Conservation (phyloP, 345 rosid species). For the Pugionium cornutum region DNA sequence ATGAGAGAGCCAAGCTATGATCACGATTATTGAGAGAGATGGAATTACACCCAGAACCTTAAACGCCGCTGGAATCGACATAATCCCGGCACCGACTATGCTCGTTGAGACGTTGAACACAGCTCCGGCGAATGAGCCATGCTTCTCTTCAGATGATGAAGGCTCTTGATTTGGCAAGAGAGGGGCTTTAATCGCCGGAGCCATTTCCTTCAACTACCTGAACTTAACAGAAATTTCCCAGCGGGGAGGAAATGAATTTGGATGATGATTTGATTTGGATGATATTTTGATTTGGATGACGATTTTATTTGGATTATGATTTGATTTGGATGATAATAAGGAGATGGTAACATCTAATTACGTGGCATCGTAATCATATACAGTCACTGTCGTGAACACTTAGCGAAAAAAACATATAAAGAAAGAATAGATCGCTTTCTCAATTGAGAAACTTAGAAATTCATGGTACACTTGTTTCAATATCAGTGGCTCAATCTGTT, state of each 20-base stretch:
- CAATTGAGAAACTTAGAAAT: too few relatives aligned
- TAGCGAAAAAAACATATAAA: too few relatives aligned
- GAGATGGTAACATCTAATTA: background rate
- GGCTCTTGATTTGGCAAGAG: slow-evolving; percentile 51
- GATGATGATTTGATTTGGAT: background rate
- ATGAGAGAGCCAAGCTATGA: slow-evolving; percentile 67
- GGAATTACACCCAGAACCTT: slow-evolving; percentile 82
- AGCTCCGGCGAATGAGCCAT: slow-evolving; percentile 65
- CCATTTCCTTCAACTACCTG: slow-evolving; percentile 40
- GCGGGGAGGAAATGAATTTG: background rate
- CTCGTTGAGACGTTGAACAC: slow-evolving; percentile 88
- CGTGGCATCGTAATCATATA: slow-evolving; percentile 18
- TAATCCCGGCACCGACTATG: slow-evolving; percentile 86
- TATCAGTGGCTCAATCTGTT: too few relatives aligned
- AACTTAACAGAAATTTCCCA: background rate
- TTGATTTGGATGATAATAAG: too few relatives aligned
- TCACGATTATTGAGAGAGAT: slow-evolving; percentile 57
- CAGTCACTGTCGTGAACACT: background rate
- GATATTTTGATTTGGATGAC: background rate
- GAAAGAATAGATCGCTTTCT: too few relatives aligned
- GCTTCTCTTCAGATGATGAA: slow-evolving; percentile 31
- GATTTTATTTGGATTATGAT: too few relatives aligned
- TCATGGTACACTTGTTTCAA: too few relatives aligned
- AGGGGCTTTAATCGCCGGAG: slow-evolving; percentile 48
- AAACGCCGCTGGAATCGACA: slow-evolving; percentile 86